A percentile compares a stretch with the other conserved stretches of the same genome.
phyloP scores from a whole-genome alignment of 2,329 filamentous ascomycete species.

The Nigrograna mackinnonii region DNA sequence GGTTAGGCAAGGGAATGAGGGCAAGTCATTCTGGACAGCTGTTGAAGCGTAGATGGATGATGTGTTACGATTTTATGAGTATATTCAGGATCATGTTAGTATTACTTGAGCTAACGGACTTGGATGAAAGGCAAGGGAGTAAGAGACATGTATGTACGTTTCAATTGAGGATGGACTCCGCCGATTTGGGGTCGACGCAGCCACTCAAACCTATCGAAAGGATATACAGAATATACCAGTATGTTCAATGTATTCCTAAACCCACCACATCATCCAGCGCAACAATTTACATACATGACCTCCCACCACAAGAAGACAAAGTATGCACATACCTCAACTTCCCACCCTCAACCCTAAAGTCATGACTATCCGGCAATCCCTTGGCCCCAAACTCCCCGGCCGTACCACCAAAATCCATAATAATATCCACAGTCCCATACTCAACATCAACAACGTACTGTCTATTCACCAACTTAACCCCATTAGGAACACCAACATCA shows the following conservation, averaged over 20 bases:
- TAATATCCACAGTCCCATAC: conserved; percentile 33
- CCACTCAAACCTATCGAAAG: no score
- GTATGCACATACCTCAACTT: conserved; percentile 37
- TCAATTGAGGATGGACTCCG: no score
- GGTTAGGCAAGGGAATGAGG: conserved; percentile 61
- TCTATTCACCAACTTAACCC: conserved; percentile 27
- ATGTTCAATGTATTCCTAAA: no score
- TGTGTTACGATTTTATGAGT: no score
- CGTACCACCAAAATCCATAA: conserved; percentile 31
- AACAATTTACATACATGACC: conserved; percentile 21
- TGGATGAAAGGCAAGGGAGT: no score
- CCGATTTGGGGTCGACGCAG: no score
- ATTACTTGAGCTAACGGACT: no score
- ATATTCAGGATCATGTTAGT: no score
- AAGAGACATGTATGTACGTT: no score
- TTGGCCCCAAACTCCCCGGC: conserved; percentile 7
- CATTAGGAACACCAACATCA: conserved; percentile 30
- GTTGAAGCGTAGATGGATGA: conserved; percentile 33
- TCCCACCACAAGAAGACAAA: conserved; percentile 26
- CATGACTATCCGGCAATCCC: conserved; percentile 36
- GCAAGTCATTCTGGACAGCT: conserved; percentile 55
- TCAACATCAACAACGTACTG: conserved; percentile 35
- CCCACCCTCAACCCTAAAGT: conserved; percentile 31
- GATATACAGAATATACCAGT: no score
- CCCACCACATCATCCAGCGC: not conserved